Conservation (phyloP, 2,329 filamentous ascomycete genomes). For the Dactylellina cionopaga region DNA sequence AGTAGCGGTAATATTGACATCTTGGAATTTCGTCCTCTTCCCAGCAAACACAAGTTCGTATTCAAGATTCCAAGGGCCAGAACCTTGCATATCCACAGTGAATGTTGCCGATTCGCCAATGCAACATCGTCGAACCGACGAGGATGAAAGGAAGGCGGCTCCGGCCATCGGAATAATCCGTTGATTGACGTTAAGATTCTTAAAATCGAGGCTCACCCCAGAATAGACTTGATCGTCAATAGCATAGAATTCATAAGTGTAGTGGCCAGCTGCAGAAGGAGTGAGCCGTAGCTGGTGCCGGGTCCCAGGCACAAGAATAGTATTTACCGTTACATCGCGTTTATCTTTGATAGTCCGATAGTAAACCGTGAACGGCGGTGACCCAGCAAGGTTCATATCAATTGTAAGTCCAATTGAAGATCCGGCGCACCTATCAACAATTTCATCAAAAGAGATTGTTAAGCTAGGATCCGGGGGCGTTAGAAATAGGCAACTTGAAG, state of each 20-base stretch:
- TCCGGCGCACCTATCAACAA: conserved; percentile 93
- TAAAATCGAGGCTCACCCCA: conserved; percentile 70
- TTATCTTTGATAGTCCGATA: conserved; percentile 78
- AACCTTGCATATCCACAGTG: conserved; percentile 78
- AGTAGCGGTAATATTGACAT: conserved; percentile 71
- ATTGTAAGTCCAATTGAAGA: conserved; percentile 91
- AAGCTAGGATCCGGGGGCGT: conserved; percentile 90
- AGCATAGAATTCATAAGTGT: conserved; percentile 83
- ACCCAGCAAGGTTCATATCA: conserved; percentile 88
- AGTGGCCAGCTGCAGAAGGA: conserved; percentile 81
- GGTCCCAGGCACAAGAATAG: conserved; percentile 72
- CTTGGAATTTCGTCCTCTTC: conserved; percentile 76
- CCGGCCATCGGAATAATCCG: conserved; percentile 87
- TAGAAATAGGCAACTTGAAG: conserved; percentile 88
- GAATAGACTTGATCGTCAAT: conserved; percentile 86
- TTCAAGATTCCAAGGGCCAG: conserved; percentile 86
- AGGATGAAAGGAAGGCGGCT: conserved; percentile 74
- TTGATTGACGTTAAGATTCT: conserved; percentile 77
- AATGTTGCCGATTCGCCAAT: conserved; percentile 82
- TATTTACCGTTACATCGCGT: conserved; percentile 67
- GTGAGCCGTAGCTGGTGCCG: conserved; percentile 85
- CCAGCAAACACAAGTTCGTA: conserved; percentile 93
- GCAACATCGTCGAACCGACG: conserved; percentile 73
- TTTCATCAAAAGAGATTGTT: conserved; percentile 77
- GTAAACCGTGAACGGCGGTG: conserved; percentile 84